These are phyloP conservation scores for Ogataea parapolymorpha DNA, from an alignment of 805 yeast genomes.

Conservation along the genomic window DNA sequence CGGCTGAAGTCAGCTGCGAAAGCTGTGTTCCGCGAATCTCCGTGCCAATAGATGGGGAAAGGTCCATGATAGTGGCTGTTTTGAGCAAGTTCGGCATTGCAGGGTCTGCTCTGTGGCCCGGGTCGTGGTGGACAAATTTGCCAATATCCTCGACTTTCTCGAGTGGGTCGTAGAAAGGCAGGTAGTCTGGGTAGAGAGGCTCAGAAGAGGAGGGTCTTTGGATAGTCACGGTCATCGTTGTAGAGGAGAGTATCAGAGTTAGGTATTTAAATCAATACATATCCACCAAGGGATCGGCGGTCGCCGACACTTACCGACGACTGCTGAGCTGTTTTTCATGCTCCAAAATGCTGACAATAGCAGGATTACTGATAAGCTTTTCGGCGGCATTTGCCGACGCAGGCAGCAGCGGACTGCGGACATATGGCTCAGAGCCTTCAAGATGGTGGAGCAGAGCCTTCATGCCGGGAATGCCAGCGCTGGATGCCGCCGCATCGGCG, in stretches of 20 bases:
- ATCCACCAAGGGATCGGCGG: not conserved
- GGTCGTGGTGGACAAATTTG: conserved; percentile 15
- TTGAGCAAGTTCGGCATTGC: conserved; percentile 44
- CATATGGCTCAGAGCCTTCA: conserved; percentile 9
- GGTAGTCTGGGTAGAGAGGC: not conserved
- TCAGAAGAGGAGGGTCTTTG: not conserved
- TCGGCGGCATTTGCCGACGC: not conserved
- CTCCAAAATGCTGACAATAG: conserved; percentile 10
- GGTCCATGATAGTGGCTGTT: conserved; percentile 24
- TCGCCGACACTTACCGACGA: not conserved
- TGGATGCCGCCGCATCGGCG: conserved; percentile 18
- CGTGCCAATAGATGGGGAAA: conserved; percentile 70
- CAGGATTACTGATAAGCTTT: conserved; percentile 1
- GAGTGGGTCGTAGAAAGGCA: conserved; percentile 20
- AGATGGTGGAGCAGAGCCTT: conserved; percentile 11
- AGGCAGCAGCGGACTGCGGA: conserved; percentile 15
- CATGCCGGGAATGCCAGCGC: conserved; percentile 18
- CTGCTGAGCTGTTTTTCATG: conserved; percentile 3
- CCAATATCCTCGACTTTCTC: conserved; percentile 20
- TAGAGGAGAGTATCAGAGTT: not conserved
- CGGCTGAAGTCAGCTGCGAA: conserved; percentile 49
- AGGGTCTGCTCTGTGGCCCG: conserved; percentile 44
- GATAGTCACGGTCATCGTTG: not conserved
- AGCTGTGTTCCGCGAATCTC: conserved; percentile 60
- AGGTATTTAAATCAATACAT: not conserved